These are phyloP conservation scores for Tetracladium setigerum DNA, from an alignment of 495 filamentous ascomycete genomes.

Conservation along the genomic window DNA sequence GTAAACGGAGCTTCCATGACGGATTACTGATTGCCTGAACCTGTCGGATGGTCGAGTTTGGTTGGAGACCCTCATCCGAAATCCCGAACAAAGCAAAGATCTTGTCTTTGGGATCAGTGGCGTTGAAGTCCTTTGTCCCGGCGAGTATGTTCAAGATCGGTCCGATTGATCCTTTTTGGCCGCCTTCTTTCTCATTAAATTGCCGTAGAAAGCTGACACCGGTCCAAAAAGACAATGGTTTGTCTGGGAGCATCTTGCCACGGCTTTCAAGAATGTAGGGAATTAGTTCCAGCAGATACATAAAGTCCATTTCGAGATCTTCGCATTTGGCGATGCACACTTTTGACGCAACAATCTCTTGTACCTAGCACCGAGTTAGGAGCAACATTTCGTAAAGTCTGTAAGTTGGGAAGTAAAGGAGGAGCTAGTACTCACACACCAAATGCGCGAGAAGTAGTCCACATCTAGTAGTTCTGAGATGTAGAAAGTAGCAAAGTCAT, in stretches of 20 bases:
- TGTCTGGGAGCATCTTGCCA: constrained; percentile 2
- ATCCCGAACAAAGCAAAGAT: constrained; percentile 8
- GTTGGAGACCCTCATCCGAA: constrained; percentile 7
- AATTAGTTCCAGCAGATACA: constrained; percentile 1
- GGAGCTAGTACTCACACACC: constrained; percentile 1
- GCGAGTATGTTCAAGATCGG: constrained; percentile 3
- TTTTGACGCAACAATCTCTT: constrained; percentile 13
- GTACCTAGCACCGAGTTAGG: not conserved
- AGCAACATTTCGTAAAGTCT: too few relatives aligned
- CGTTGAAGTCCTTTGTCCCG: constrained; percentile 6
- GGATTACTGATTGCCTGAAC: not conserved
- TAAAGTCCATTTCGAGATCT: constrained; percentile 10
- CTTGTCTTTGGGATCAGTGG: constrained; percentile 7
- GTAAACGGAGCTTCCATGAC: not conserved
- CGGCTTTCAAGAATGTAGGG: not conserved
- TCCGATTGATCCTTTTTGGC: constrained; percentile 3
- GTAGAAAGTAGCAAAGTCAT: constrained; percentile 2
- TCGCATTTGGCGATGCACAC: constrained; percentile 12
- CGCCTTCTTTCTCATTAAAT: constrained; percentile 1
- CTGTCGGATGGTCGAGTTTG: not conserved
- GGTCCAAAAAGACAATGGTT: constrained; percentile 3
- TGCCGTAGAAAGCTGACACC: not conserved
- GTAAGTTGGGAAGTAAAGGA: too few relatives aligned
- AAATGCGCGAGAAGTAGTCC: constrained; percentile 9
- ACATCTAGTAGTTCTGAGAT: constrained; percentile 5